Evolutionary conservation across 1,139 yeast species (phyloP).

Genomic region (Pichia inconspicua): DNA sequence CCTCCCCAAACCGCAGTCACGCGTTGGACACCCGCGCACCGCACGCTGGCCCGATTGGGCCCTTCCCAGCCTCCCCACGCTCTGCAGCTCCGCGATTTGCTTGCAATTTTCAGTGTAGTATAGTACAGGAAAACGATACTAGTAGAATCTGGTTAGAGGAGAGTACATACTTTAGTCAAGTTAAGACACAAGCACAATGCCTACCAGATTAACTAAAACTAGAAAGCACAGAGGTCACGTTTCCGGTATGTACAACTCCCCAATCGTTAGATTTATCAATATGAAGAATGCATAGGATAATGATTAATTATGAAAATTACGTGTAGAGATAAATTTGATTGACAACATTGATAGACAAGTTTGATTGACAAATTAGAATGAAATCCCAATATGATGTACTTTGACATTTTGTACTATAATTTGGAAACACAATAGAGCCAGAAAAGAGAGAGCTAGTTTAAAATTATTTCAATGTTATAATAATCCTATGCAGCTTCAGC

Average conservation of each 20-base stretch:
- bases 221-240: slow-evolving; percentile 99
- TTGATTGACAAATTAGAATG: too few species aligned
- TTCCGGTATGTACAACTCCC: slow-evolving; percentile 65
- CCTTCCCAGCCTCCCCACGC: not conserved
- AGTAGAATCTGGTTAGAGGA: not conserved
- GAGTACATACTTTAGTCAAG: not conserved
- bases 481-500: not conserved
- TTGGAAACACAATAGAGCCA: too few species aligned
- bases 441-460: not conserved
- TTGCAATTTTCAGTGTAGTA: not conserved
- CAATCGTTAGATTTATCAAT: not conserved
- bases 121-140: not conserved
- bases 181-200: slow-evolving; percentile 49
- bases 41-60: too few species aligned
- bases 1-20: not conserved
- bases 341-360: too few species aligned
- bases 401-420: too few species aligned
- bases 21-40: not conserved
- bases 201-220: slow-evolving; percentile 99
- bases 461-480: not conserved
- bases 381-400: too few species aligned
- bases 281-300: not conserved
- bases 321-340: too few species aligned
- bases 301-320: too few species aligned
- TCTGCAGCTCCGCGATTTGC: not conserved